Conservation (phyloP, 352 stramenopile species). For the Phytophthora rubi region DNA sequence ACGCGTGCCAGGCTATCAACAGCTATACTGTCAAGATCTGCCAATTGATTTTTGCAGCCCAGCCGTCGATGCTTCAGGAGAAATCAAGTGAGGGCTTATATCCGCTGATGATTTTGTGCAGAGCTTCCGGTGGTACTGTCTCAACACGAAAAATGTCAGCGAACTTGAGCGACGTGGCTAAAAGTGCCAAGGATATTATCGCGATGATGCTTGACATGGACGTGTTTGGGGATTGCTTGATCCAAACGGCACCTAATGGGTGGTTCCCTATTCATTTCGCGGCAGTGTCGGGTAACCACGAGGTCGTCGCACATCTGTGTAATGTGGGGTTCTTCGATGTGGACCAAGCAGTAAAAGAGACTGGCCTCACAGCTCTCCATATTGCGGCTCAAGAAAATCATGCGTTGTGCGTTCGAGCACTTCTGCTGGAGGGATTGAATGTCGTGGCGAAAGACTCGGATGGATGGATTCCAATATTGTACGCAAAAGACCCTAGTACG, state of each 20-base stretch:
- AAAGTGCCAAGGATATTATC: constrained; percentile 45
- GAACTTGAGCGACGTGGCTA: constrained; percentile 20
- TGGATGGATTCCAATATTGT: constrained; percentile 62
- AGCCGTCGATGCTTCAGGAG: constrained; percentile 46
- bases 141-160: constrained; percentile 2
- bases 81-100: constrained; percentile 44
- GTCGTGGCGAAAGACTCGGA: constrained; percentile 51
- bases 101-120: constrained; percentile 64
- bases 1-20: constrained; percentile 63
- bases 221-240: constrained; percentile 62
- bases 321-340: constrained; percentile 45
- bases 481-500: constrained; percentile 29
- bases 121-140: constrained; percentile 18
- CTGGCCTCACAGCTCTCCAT: constrained; percentile 63
- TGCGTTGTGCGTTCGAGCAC: constrained; percentile 39
- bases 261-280: constrained; percentile 66
- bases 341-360: constrained; percentile 45
- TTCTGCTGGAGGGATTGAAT: constrained; percentile 48
- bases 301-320: constrained; percentile 47
- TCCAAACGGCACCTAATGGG: constrained; percentile 42
- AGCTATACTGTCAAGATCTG: constrained; percentile 52
- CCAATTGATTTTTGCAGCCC: constrained; percentile 47
- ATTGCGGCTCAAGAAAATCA: constrained; percentile 50
- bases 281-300: constrained; percentile 53
- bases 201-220: constrained; percentile 64